These are phyloP conservation scores for Eucalyptus microcorys DNA, from an alignment of 345 rosid species.

Conservation along the genomic window DNA sequence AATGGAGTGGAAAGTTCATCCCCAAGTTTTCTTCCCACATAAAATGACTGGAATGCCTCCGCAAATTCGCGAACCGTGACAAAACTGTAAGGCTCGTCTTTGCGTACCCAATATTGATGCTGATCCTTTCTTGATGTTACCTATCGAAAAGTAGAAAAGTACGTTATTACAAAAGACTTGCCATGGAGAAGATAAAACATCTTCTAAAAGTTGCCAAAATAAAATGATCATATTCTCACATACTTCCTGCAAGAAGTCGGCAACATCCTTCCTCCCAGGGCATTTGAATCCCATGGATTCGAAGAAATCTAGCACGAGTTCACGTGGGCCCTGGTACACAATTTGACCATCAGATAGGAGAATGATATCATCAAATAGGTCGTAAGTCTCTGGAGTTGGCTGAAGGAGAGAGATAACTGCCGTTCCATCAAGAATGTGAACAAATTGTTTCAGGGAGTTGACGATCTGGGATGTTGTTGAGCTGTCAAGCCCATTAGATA, in stretches of 20 bases:
- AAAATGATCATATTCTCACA: neutral
- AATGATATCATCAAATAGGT: slow-evolving; percentile 68
- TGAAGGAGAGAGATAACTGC: slow-evolving; percentile 73
- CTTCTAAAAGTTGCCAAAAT: neutral
- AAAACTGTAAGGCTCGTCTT: slow-evolving; percentile 36
- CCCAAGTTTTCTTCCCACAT: slow-evolving; percentile 16
- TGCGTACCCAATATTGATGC: slow-evolving; percentile 46
- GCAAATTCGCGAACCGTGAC: slow-evolving; percentile 33
- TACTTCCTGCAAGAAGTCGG: slow-evolving; percentile 82
- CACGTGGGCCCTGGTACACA: slow-evolving; percentile 63
- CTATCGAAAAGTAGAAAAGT: slow-evolving; percentile 2
- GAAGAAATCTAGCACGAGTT: slow-evolving; percentile 44
- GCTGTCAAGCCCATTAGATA: slow-evolving; percentile 74
- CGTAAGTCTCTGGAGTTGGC: slow-evolving; percentile 73
- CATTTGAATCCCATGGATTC: slow-evolving; percentile 59
- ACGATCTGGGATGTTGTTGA: slow-evolving; percentile 64
- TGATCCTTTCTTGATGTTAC: slow-evolving; percentile 77
- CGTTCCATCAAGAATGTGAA: slow-evolving; percentile 47
- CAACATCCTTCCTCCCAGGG: slow-evolving; percentile 65
- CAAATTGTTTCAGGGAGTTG: slow-evolving; percentile 41
- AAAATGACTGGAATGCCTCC: slow-evolving; percentile 34
- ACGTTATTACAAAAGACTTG: neutral
- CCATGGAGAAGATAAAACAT: neutral
- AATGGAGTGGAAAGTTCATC: slow-evolving; percentile 37
- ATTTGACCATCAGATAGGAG: slow-evolving; percentile 58